Conservation (phyloP, 1,284 basidiomycete genomes). For the Ustilago shanxiensis region DNA sequence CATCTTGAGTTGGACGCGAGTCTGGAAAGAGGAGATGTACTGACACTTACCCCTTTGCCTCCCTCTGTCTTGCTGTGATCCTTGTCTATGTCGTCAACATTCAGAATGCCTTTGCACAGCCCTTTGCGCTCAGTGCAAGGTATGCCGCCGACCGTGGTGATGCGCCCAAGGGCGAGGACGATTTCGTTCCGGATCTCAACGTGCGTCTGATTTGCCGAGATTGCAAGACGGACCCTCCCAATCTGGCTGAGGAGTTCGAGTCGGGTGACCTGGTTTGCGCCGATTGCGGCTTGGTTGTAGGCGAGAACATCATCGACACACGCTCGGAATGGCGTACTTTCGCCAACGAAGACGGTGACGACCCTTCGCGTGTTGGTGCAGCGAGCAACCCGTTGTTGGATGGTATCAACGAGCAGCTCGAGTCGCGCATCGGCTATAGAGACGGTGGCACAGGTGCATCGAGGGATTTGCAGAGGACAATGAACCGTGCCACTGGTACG, state of each 20-base stretch:
- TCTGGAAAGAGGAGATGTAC: not conserved
- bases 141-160: conserved; percentile 63
- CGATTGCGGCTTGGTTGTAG: conserved; percentile 92
- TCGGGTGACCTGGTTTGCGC: conserved; percentile 98
- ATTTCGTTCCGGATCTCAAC: conserved; percentile 65
- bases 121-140: conserved; percentile 62
- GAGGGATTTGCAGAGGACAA: conserved; percentile 90
- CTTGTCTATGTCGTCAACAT: not conserved
- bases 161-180: conserved; percentile 57
- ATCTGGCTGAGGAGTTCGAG: conserved; percentile 96
- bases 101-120: conserved; percentile 57
- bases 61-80: not conserved
- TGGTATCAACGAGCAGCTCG: conserved; percentile 91
- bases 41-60: conserved; percentile 7
- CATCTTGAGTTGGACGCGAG: not conserved
- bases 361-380: conserved; percentile 99
- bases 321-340: conserved; percentile 98
- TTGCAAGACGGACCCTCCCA: conserved; percentile 89
- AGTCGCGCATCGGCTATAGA: conserved; percentile 92
- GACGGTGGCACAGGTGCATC: conserved; percentile 94
- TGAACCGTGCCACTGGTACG: conserved; percentile 77
- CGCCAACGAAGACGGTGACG: conserved; percentile 95
- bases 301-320: conserved; percentile 96
- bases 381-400: conserved; percentile 89
- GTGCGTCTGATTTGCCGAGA: conserved; percentile 79